Evolutionary conservation across 2,329 filamentous ascomycete genomes (phyloP), one percentile per base, ranked within the genome.

Genomic region (Metarhizium brunneum): DNA sequence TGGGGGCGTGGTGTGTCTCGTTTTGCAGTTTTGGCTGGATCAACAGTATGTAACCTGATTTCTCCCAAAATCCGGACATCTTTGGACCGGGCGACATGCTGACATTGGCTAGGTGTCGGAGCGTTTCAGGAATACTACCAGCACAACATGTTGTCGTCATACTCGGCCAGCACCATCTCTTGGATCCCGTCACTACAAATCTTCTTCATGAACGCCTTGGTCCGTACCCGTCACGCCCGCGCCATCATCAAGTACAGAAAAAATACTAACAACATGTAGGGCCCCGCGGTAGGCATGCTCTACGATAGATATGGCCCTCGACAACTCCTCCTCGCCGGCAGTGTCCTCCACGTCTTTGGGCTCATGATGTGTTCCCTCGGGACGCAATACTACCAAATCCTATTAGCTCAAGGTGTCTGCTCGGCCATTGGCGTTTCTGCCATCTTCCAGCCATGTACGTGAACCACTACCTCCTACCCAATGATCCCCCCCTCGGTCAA

Each of bases 231-330:
- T 16, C 14, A 40, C 20, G 8, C 32, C 10, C 25, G 11, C 13
- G 7, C 25, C 18, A 6, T 11, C 13, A 3, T 40, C 35, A 32
- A 7, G 10, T n/a, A 2, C 25, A 1, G n/a, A 20, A 42, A 2
- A 20, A 42, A 2, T 11, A 11, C 16, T 55, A 10, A 45, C 4
- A 29, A 30, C 18, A 6, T n/a, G 18, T 8, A 55, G 54, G 81
- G 82, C 0, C 81, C 82, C 0, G 61, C 86, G 30, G 76, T 82
- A 36, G 85, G 85, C 76, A 74, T 47, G 10, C 56, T 84, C 1
- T 85, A 78, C 61, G 84, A 87, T 62, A 78, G 75, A 57, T 79
- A 81, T 59, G 84, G 84, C 0, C 81, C 83, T 0, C 73, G 75
- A 47, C 75, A 71, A 51, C 68, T 86, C 1, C 63, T 83, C 4